Evolutionary conservation across 1,284 basidiomycete species (phyloP), one percentile per base, ranked within the genome.

Genomic region (Boletus hoseneyae): DNA sequence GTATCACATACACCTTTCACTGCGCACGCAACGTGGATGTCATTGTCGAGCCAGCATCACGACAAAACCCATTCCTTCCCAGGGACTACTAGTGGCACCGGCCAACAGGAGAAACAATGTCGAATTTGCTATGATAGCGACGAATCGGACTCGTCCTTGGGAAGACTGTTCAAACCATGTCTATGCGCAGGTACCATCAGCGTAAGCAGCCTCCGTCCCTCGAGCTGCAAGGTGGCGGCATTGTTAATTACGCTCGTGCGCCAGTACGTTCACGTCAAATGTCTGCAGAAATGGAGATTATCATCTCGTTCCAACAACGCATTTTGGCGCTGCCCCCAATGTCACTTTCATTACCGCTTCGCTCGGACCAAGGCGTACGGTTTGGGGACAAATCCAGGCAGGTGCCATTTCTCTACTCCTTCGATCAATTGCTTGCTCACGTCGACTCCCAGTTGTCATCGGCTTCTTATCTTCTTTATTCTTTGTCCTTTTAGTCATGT

Each of bases 111-210:
- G 52, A 85, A 79, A 58, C 85, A 86, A 61, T 90, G 87, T 61
- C 78, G 87, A 44, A 90, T 90, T 51, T 90, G 87, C 62, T 70
- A 87, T 39, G 87, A 87, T 48, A 80, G 82, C n/a, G 60, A 70
- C 16, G 70, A 72, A 36, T 61, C 62, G 4, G 84, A 86, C 59
- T 68, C 63, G 5, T 74, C 79, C 47, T 72, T 84, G 32, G 87
- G 87, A 6, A 76, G 80, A 48, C 77, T 90, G 51, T 87, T 90
- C 57, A 78, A 82, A 33, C 87, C 88, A 6, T 90, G 88, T 66
- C 75, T 84, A 1, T 91, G 87, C 69, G 83, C 77, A 54, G 88
- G 88, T 27, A 82, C 84, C n/a, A 88, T 90, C 47, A 85, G 81
- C 55, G 87, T 89, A 67, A 65, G 84, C 72, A 50, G 9, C 27